These are phyloP conservation scores for Apiotrichum domesticum DNA, from an alignment of 1,284 basidiomycete genomes.

Conservation along the genomic window DNA sequence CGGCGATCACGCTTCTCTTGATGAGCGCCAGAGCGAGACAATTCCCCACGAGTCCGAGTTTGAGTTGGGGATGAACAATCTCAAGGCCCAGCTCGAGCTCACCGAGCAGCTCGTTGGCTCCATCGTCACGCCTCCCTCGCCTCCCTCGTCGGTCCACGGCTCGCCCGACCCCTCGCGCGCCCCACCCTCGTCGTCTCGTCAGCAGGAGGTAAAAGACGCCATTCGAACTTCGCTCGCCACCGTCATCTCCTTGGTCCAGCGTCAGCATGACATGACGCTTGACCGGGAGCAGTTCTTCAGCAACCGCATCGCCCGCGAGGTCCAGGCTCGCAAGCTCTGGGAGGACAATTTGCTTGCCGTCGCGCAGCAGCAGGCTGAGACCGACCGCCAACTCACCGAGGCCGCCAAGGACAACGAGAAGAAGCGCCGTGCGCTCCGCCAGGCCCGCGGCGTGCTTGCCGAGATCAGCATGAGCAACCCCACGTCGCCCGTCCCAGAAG, in stretches of 20 bases:
- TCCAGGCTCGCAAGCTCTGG: conserved; percentile 73
- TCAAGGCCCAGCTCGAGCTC: conserved; percentile 72
- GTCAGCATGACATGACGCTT: conserved; percentile 66
- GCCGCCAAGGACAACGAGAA: conserved; percentile 48
- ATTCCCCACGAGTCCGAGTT: conserved; percentile 66
- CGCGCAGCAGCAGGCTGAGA: conserved; percentile 75
- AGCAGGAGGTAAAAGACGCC: conserved; percentile 55
- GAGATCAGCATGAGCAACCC: conserved; percentile 27
- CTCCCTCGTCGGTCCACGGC: conserved; percentile 33
- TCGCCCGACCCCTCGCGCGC: conserved; percentile 13
- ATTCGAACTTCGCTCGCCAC: conserved; percentile 60
- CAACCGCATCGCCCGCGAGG: conserved; percentile 59
- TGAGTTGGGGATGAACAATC: conserved; percentile 67
- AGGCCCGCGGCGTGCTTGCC: conserved; percentile 63
- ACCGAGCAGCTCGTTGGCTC: conserved; percentile 62
- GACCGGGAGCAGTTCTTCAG: conserved; percentile 80
- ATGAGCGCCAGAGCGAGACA: conserved; percentile 10
- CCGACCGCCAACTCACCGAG: conserved; percentile 67
- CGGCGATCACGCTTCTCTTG: conserved; percentile 28
- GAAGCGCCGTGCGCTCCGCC: conserved; percentile 54
- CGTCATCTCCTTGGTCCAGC: conserved; percentile 58
- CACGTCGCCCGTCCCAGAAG: conserved; percentile 10
- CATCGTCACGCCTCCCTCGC: conserved; percentile 44
- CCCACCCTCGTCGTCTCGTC: conserved; percentile 30
- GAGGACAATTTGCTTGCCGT: conserved; percentile 84